Base-by-base conservation (phyloP, 805 yeast species). In the Candida cerambycidarum region DNA sequence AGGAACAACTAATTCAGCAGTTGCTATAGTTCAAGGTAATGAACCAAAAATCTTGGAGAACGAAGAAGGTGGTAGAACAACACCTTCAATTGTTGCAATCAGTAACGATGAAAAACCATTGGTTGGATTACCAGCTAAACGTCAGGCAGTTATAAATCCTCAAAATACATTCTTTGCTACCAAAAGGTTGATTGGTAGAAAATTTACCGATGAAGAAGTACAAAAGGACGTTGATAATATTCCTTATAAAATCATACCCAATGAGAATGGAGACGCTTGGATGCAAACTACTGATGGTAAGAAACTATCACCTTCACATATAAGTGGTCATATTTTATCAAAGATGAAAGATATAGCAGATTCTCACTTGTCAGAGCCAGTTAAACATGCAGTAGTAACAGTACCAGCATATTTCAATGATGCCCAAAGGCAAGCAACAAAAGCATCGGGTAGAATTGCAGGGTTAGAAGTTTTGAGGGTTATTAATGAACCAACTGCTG, bases 1-100 rank as follows among this genome's bases (percentile, higher is more conserved):
- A 43, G 95, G 95, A 19, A 86, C 95, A 16, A 86, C 95, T 33
- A 86, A 86, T 65, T 84, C 92, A 33, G 95, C 93, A 2, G 92
- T 85, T 24, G 95, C 95, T 9, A 69, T 83, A 43, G 81, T 83
- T 68, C 78, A 78, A 53, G 83, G 84, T 35, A 69, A 78, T 50
- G 71, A 75, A 21, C 81, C 89, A 19, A 69, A 71, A 47, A 83
- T 85, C 45, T 73, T 86, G 39, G 90, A 85, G 62, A 83, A 85
- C 57, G 85, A 82, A 47, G 87, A 85, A 65, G 93, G 92, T 27
- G 78, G 80, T 35, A 70, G 90, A 57, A 85, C 93, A 4, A 85
- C 90, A 0, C 93, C 92, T 1, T 84, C 92, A 0, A 71, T 85
- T 5, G 92, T 85, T 14, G 89, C 90, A 2, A 78, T 79, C 57